Percentiles rank a stretch among this genome's conserved stretches.
These are phyloP conservation scores for Aureobasidium sp. DNA, from an alignment of 2,329 filamentous ascomycete species.

Conservation along the genomic window DNA sequence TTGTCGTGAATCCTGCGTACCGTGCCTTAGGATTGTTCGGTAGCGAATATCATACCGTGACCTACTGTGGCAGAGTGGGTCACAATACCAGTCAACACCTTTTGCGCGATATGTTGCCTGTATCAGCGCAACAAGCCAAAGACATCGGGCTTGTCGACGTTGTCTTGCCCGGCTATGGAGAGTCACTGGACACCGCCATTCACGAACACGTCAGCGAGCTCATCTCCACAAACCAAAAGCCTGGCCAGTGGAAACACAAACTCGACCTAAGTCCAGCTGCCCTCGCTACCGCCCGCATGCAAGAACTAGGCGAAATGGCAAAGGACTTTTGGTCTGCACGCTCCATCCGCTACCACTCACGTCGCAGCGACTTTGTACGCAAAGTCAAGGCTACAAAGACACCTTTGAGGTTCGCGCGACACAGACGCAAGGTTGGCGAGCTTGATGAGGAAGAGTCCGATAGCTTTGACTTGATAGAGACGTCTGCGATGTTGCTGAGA, in stretches of 20 bases:
- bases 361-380: slow-evolving; percentile 36
- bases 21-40: slow-evolving; percentile 31
- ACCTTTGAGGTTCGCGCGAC: slow-evolving; percentile 35
- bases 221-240: slow-evolving; percentile 22
- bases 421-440: slow-evolving; percentile 25
- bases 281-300: slow-evolving; percentile 30
- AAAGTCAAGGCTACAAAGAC: slow-evolving; percentile 34
- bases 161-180: slow-evolving; percentile 31
- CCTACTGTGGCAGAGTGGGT: slow-evolving; percentile 35
- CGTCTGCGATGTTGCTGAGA: not conserved
- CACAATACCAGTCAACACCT: slow-evolving; percentile 26
- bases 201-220: slow-evolving; percentile 31
- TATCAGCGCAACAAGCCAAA: slow-evolving; percentile 34
- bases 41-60: slow-evolving; percentile 39
- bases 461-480: slow-evolving; percentile 30
- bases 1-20: slow-evolving; percentile 39
- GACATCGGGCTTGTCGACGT: slow-evolving; percentile 35
- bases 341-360: slow-evolving; percentile 32
- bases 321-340: slow-evolving; percentile 39
- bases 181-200: slow-evolving; percentile 31
- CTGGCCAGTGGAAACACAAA: slow-evolving; percentile 31
- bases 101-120: slow-evolving; percentile 34
- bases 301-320: slow-evolving; percentile 37
- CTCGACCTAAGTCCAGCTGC: slow-evolving; percentile 29
- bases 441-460: slow-evolving; percentile 35